Evolutionary conservation across 129 eudicot genomes (phyloP).

Genomic region (Pulicaria dysenterica): DNA sequence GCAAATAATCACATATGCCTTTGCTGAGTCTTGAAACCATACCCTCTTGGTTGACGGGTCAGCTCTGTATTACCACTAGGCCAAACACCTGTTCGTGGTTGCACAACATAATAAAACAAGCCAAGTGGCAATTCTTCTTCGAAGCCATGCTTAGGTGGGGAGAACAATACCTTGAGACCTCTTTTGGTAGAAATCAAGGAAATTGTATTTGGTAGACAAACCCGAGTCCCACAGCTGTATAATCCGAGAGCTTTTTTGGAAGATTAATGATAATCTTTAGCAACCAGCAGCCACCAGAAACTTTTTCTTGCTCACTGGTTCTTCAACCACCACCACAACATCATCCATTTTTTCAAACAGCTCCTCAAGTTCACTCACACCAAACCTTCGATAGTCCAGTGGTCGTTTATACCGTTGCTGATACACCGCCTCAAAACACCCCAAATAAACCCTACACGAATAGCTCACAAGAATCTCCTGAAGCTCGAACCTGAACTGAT

Average conservation of each 20-base stretch:
- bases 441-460: constrained; percentile 64
- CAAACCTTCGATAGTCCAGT: constrained; percentile 64
- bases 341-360: constrained; percentile 80
- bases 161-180: neutral
- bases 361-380: constrained; percentile 76
- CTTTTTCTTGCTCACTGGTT: constrained; percentile 67
- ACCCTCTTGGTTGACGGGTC: neutral
- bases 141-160: constrained; percentile 9
- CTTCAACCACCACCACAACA: constrained; percentile 73
- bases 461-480: constrained; percentile 90
- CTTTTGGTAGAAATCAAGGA: neutral
- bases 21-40: neutral
- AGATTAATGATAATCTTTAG: neutral
- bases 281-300: constrained; percentile 69
- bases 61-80: too few species aligned
- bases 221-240: neutral
- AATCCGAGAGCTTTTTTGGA: neutral
- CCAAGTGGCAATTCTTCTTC: constrained; percentile 17
- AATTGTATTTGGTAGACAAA: too few species aligned
- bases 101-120: neutral
- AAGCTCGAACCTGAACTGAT: constrained; percentile 71
- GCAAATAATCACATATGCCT: neutral
- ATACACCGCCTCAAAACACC: constrained; percentile 78
- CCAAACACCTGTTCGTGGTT: neutral
- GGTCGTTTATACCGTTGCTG: constrained; percentile 73